These are phyloP conservation scores for Solanum sparsipilum DNA, from an alignment of 257 asterid species.

Conservation along the genomic window DNA sequence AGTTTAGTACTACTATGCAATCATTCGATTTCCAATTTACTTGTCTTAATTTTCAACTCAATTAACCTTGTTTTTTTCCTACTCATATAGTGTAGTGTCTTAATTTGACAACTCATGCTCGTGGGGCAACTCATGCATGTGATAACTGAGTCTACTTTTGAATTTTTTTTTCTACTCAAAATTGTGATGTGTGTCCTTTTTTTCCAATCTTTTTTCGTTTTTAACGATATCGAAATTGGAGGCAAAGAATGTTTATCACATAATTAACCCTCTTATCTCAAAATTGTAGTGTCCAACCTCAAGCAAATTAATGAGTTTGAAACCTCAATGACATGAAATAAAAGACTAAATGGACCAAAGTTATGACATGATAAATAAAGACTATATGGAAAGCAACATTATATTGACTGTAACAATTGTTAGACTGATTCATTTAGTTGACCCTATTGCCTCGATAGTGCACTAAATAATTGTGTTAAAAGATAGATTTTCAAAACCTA, in stretches of 20 bases:
- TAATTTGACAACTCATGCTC: neutral
- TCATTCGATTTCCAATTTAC: neutral
- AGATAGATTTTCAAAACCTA: neutral
- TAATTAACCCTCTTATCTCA: neutral
- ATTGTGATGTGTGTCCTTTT: neutral
- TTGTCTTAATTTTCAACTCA: neutral
- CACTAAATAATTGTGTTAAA: neutral
- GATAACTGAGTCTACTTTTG: neutral
- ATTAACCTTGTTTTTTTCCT: neutral
- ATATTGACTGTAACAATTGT: too few species aligned
- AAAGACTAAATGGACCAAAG: neutral
- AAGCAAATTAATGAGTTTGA: too few species aligned
- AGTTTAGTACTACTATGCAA: neutral
- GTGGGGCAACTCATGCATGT: neutral
- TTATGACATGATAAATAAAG: neutral
- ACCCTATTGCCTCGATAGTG: neutral
- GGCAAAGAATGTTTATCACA: neutral
- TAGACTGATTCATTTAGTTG: neutral
- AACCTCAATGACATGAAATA: neutral
- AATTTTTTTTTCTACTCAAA: neutral
- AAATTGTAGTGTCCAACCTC: neutral
- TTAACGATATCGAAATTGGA: neutral
- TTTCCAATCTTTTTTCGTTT: too few species aligned
- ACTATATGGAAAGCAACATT: neutral
- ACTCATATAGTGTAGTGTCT: neutral